A percentile compares a stretch with the other conserved stretches of the same genome.
Conservation (phyloP, 352 stramenopile species). For the Phytophthora palmivora region DNA sequence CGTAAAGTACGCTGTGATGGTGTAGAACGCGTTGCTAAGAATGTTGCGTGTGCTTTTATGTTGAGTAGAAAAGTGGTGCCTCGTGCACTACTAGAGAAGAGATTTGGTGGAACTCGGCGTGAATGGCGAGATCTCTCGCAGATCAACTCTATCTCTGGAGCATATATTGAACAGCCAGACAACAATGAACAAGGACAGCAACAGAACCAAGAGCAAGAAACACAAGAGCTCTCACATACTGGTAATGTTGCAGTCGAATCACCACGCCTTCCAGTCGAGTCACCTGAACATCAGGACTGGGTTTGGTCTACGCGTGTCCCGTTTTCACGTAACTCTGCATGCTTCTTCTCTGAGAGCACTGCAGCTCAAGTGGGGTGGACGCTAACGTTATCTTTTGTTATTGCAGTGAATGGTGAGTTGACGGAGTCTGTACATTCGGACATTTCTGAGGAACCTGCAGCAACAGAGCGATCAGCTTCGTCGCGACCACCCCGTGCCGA, state of each 20-base stretch:
- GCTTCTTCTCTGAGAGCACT: not conserved
- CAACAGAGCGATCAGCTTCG: conserved; percentile 7
- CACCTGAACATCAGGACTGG: conserved; percentile 15
- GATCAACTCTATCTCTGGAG: conserved; percentile 34
- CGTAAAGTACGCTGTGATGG: not conserved
- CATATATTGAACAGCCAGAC: not conserved
- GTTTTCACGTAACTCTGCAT: conserved; percentile 31
- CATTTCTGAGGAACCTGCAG: conserved; percentile 17
- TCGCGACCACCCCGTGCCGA: conserved; percentile 24
- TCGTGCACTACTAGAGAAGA: conserved; percentile 43
- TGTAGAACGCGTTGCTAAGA: not conserved
- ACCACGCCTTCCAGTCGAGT: conserved; percentile 2
- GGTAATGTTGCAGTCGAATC: conserved; percentile 13
- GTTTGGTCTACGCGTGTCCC: conserved; percentile 41
- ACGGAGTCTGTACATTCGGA: conserved; percentile 27
- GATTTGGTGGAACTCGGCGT: conserved; percentile 31
- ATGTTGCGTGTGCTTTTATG: not conserved
- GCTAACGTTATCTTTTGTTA: conserved; percentile 11
- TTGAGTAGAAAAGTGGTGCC: conserved; percentile 30
- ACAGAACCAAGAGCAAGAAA: conserved; percentile 16
- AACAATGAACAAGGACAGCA: conserved; percentile 8
- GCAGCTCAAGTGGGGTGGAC: not conserved
- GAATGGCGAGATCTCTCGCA: conserved; percentile 50
- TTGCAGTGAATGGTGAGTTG: conserved; percentile 21
- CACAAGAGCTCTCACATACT: not conserved